Evolutionary conservation across 345 rosid genomes (phyloP), one percentile per base, ranked within the genome.

Genomic region (Citrus maxima): DNA sequence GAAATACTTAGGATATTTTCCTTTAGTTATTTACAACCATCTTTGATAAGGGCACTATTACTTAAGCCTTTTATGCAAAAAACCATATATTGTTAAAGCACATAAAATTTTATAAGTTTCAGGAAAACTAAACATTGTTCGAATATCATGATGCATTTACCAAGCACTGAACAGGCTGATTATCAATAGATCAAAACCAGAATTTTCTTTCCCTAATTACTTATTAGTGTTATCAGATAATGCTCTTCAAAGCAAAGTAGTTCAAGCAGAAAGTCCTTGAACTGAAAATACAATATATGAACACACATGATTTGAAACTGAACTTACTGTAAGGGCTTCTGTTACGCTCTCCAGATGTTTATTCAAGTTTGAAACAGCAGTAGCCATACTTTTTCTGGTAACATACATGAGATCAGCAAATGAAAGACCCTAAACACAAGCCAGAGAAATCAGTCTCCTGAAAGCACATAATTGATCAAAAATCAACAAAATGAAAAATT

Each of bases 381-480:
- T 80, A 14, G 88, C 86, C 98, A 97, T 93, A 74, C 81, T 88
- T 22, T 81, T 84, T 88, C 91, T 97, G 2, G 98, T 97, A n/a
- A 94, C 88, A 75, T 93, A 97, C 95, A 92, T 89, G 40, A 97
- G 92, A 86, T 97, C 98, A 42, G 91, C 86, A 83, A 94, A 87
- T 69, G 95, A 89, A 79, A 89, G 77, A n/a, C 99, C 98, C 99
- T 97, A 65, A 76, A 56, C 59, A 71, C 78, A 49, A 66, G 73
- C 3, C 35, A 67, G 46, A 70, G 62, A 35, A 21, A 63, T 82
- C 35, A 77, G 77, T 78, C 65, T 46, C 12, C 18, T 65, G 62
- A 79, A 78, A 30, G 51, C 63, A 76, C n/a, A 62, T 54, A 34
- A 65, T 66, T 69, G 42, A 10, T 73, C 27, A 12, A 54, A 59